A percentile compares a stretch with the other conserved stretches of the same genome.
These are phyloP conservation scores for Clarireedia hainanense DNA, from an alignment of 2,329 filamentous ascomycete genomes.

Conservation along the genomic window DNA sequence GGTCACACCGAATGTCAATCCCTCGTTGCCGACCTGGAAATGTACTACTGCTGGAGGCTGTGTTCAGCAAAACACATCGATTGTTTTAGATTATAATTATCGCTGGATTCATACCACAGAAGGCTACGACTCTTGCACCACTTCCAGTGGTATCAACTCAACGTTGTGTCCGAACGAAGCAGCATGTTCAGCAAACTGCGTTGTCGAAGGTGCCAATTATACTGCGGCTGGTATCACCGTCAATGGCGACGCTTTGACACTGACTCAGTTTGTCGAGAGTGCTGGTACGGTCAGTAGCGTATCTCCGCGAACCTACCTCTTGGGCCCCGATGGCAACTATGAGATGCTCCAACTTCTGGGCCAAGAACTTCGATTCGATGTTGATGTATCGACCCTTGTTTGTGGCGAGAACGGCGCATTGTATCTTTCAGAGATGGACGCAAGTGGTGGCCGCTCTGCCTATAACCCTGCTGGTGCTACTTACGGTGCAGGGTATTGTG, in stretches of 20 bases:
- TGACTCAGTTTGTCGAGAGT: constrained; percentile 23
- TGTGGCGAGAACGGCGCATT: constrained; percentile 67
- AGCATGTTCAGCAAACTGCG: constrained; percentile 46
- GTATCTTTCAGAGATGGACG: constrained; percentile 57
- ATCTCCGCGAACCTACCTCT: constrained; percentile 37
- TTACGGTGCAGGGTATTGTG: constrained; percentile 26
- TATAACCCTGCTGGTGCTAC: constrained; percentile 47
- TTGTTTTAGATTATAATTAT: constrained; percentile 40
- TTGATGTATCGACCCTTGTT: constrained; percentile 57
- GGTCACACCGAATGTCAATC: constrained; percentile 39
- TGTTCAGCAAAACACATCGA: constrained; percentile 36
- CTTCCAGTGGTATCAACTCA: constrained; percentile 32
- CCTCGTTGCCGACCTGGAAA: constrained; percentile 33
- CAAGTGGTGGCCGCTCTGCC: constrained; percentile 47
- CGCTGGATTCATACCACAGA: constrained; percentile 33
- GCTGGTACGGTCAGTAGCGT: constrained; percentile 21
- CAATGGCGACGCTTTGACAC: constrained; percentile 29
- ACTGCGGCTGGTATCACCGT: constrained; percentile 35
- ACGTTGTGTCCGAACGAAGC: constrained; percentile 41
- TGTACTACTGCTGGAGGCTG: constrained; percentile 30
- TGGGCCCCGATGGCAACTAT: constrained; percentile 41
- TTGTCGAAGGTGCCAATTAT: constrained; percentile 45
- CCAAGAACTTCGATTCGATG: constrained; percentile 50
- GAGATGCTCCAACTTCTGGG: constrained; percentile 49
- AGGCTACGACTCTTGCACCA: constrained; percentile 28